Percentiles rank a stretch among this genome's conserved stretches.
phyloP scores from a whole-genome alignment of 2,329 filamentous ascomycete species.

The Aspergillus tubingensis region DNA sequence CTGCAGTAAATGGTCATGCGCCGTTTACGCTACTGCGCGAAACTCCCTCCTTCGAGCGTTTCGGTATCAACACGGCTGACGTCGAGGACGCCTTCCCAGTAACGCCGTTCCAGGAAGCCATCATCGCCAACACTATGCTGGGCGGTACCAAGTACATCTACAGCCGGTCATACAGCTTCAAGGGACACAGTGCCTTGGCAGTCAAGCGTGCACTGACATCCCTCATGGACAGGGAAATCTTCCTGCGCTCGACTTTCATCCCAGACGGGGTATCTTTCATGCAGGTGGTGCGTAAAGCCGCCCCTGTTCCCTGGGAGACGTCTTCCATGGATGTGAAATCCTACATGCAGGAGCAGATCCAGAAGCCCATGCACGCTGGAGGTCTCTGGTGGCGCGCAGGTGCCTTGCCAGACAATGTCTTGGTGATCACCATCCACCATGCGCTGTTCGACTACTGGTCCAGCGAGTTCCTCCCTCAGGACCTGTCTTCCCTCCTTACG shows the following conservation, averaged over 20 bases:
- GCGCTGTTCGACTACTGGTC: not conserved
- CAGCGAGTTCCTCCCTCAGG: not conserved
- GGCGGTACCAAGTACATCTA: not conserved
- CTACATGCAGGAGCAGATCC: constrained; percentile 4
- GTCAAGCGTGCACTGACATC: not conserved
- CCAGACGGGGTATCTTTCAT: not conserved
- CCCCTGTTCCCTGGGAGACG: constrained; percentile 2
- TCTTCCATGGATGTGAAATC: not conserved
- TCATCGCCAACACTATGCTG: not conserved
- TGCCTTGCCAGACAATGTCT: not conserved
- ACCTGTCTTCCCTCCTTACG: constrained; percentile 6
- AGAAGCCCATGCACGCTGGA: not conserved
- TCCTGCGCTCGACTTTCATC: not conserved
- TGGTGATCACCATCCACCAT: constrained; percentile 1
- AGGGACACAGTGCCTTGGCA: not conserved
- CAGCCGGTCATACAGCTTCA: not conserved
- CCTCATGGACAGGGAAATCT: not conserved
- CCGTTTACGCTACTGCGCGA: not conserved
- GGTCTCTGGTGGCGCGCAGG: not conserved
- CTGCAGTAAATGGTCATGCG: not conserved
- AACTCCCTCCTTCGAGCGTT: not conserved
- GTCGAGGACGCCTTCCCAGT: not conserved
- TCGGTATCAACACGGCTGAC: not conserved
- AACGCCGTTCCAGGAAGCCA: not conserved
- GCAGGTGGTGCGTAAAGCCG: not conserved